These are phyloP conservation scores for Alloascoidea africana DNA, from an alignment of 805 yeast species.

Conservation along the genomic window DNA sequence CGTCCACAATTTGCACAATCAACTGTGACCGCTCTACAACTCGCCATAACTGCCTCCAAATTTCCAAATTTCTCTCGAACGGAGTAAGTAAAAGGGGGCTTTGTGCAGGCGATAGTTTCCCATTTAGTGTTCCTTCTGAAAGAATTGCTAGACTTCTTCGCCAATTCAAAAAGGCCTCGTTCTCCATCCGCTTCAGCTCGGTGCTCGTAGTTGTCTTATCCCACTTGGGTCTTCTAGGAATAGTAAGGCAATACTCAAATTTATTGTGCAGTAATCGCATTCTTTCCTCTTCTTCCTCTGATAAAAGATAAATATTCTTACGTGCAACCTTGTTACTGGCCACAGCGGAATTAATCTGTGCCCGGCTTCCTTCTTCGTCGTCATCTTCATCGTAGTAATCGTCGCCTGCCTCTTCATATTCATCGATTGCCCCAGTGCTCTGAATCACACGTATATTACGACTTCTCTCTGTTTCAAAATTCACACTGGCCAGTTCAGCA, in stretches of 20 bases:
- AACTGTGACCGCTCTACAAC: conserved; percentile 91
- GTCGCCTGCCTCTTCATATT: conserved; percentile 3
- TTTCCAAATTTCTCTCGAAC: conserved; percentile 92
- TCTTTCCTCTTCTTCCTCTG: conserved; percentile 48
- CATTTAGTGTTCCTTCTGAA: conserved; percentile 48
- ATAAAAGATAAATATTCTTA: conserved; percentile 43
- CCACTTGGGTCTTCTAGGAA: conserved; percentile 94
- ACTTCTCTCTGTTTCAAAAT: conserved; percentile 83
- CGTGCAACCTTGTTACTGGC: conserved; percentile 17
- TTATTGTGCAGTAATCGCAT: conserved; percentile 49
- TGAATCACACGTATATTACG: conserved; percentile 74
- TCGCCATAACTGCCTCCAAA: conserved; percentile 98
- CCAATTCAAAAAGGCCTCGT: conserved; percentile 87
- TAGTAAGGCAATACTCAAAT: conserved; percentile 40
- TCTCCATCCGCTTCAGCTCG: conserved; percentile 77
- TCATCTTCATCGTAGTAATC: conserved; percentile 16
- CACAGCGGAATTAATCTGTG: not conserved
- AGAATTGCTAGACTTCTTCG: conserved; percentile 76
- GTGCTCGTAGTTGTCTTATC: conserved; percentile 48
- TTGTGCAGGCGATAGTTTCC: not conserved
- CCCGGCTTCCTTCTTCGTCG: conserved; percentile 12
- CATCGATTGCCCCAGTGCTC: conserved; percentile 30
- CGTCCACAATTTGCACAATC: conserved; percentile 94
- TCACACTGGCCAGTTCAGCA: conserved; percentile 92
- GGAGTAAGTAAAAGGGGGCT: conserved; percentile 85